A percentile compares a stretch with the other conserved stretches of the same genome.
phyloP scores from a whole-genome alignment of 192 early-diverging fungal species.

The Rhizoclosmatium sp. region DNA sequence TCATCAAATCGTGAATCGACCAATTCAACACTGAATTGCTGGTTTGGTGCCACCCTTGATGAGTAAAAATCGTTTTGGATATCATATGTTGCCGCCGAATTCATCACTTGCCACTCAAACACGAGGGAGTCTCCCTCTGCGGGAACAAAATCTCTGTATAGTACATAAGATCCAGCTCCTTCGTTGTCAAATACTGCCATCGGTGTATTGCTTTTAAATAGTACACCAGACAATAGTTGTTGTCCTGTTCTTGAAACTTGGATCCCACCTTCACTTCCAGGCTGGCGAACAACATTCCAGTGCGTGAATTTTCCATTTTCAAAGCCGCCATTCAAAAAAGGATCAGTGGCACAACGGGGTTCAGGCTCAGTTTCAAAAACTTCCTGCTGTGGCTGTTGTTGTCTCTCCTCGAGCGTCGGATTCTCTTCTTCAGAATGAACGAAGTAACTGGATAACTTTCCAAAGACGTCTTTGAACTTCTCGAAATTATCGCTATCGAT shows the following conservation, averaged over 20 bases:
- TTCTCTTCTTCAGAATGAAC: too few relatives aligned
- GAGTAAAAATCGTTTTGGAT: slow-evolving; percentile 1
- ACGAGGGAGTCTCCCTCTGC: not conserved
- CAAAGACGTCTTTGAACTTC: too few relatives aligned
- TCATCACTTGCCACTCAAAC: slow-evolving; percentile 5
- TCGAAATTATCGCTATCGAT: too few relatives aligned
- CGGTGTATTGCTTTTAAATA: not conserved
- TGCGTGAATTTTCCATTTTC: slow-evolving; percentile 13
- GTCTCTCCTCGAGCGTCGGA: too few relatives aligned
- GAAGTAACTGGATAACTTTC: too few relatives aligned
- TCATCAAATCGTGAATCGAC: not conserved
- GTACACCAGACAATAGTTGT: too few relatives aligned
- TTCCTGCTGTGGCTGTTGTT: not conserved
- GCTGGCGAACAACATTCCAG: not conserved
- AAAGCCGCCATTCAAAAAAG: slow-evolving; percentile 6
- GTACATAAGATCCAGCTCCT: slow-evolving; percentile 20
- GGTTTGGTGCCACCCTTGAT: not conserved
- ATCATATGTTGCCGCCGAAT: not conserved
- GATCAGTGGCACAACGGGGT: not conserved
- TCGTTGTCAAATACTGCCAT: slow-evolving; percentile 18
- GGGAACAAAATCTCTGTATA: slow-evolving; percentile 1
- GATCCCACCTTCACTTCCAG: slow-evolving; percentile 16
- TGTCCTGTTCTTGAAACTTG: not conserved
- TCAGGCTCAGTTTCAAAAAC: not conserved
- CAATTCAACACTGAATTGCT: slow-evolving; percentile 25